Base-by-base conservation (phyloP, 2,329 filamentous ascomycete genomes). In the Xylaria hypoxylon region DNA sequence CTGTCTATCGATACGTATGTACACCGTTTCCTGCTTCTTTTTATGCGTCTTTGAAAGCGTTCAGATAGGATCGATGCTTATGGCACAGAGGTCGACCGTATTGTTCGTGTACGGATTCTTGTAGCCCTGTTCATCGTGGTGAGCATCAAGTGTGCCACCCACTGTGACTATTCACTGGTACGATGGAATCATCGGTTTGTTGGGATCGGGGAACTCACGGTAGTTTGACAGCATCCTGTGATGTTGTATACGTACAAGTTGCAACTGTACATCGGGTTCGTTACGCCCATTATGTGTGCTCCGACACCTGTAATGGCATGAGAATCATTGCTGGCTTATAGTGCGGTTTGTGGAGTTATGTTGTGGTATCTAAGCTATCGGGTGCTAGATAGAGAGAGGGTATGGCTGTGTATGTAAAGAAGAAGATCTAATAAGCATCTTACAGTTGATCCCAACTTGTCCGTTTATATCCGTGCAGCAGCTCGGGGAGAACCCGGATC, bases 221-320 rank as follows among this genome's bases (percentile, higher is more conserved):
- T 74, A 6, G 65, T 67, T 42, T 75, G 73, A 24, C 73, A 75
- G 64, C 73, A 75, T 48, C 72, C 73, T 24, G 72, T 72, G 65
- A 73, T 73, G 52, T 75, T 75, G 52, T 75, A 73, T 3, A 75
- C 73, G 50, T 56, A 73, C 10, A 71, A 56, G 42, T 75, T 75
- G 64, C 72, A 75, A 42, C 73, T 71, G 65, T 71, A 75, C 15
- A 64, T 70, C 13, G 73, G 72, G 55, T 74, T 60, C 1, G 65
- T 70, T 2, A 52, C 65, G 11, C 73, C 73, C 50, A 69, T 59
- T 53, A 73, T 68, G 48, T 72, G 70, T 3, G 73, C 73, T 35
- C 58, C 13, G 35, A 75, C 44, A n/a, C 73, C 73, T 74, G 33
- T 50, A 3, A 48, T 13, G 1, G 6, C 10, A 40, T 67, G 28